Base-by-base conservation (phyloP, 805 yeast species). In the Metschnikowia picachoensis region DNA sequence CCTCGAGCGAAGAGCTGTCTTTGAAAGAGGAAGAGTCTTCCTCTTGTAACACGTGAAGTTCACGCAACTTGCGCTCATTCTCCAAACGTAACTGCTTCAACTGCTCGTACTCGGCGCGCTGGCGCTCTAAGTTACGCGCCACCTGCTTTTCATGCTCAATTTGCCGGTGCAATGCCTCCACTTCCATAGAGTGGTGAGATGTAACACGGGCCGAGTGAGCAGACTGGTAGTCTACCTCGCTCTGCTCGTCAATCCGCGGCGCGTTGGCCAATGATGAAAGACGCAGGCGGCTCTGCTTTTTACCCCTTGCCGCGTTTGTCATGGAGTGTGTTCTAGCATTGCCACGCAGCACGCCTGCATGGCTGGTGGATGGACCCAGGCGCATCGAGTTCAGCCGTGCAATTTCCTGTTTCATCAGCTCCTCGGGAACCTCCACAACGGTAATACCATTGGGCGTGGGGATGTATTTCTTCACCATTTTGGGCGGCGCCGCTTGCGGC, bases 381-480 rank as follows among this genome's bases (percentile, higher is more conserved):
- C 76, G 61, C 47, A 71, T 62, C 11, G 74, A 68, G 51, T 72
- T 72, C 43, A 62, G 60, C 41, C 76, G 56, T 1, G 70, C 67
- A 13, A 72, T 60, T 45, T 71, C 74, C 48, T 64, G 59, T 41
- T 67, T 60, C 47, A 66, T 59, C 33, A 61, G 56, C 11, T 73
- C 75, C 46, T 68, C 74, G 0, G 89, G 87, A 3, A 85, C 90
- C 54, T 85, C 91, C 4, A 85, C 70, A 9, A 83, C 73, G 41
- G 82, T 77, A 45, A 85, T 71, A 12, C 94, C 94, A 55, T 79
- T 74, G 3, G 87, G 82, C 2, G 89, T 83, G 2, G 94, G 92
- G 38, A 85, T 74, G 65, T 85, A 85, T 51, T 79, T 83, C 53
- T 82, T 83, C 9, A 84, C 76, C 66, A 77, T 83, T 44, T 68